These are phyloP conservation scores for Aethionema arabicum DNA, from an alignment of 345 rosid genomes.

Conservation along the genomic window DNA sequence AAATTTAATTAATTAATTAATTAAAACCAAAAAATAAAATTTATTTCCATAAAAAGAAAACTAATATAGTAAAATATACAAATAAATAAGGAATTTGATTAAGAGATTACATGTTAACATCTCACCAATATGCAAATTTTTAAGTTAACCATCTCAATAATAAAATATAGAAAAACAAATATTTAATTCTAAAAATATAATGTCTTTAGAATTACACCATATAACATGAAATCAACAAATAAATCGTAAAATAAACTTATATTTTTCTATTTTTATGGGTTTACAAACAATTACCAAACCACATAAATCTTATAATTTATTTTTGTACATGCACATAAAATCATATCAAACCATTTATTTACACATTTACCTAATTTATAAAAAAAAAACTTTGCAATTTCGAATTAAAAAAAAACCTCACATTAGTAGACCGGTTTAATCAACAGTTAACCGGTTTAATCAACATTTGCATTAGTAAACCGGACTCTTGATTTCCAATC, in stretches of 20 bases:
- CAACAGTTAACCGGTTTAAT: constrained; percentile 15
- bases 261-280: constrained; percentile 10
- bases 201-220: no score
- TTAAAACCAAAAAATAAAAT: no score
- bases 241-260: background rate
- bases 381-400: background rate
- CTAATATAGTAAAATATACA: no score
- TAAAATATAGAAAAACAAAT: no score
- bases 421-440: constrained; percentile 7
- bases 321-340: constrained; percentile 20
- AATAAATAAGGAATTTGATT: no score
- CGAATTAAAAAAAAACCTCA: background rate
- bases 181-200: no score
- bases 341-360: constrained; percentile 13
- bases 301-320: constrained; percentile 1
- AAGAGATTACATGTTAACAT: no score
- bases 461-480: constrained; percentile 27
- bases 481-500: constrained; percentile 67
- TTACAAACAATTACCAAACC: constrained; percentile 24
- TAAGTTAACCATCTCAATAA: no score
- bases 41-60: no score
- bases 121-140: no score
- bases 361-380: background rate
- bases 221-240: background rate
- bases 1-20: no score